Conservation (phyloP, 768 basidiomycete species). For the Scleroderma bovista region DNA sequence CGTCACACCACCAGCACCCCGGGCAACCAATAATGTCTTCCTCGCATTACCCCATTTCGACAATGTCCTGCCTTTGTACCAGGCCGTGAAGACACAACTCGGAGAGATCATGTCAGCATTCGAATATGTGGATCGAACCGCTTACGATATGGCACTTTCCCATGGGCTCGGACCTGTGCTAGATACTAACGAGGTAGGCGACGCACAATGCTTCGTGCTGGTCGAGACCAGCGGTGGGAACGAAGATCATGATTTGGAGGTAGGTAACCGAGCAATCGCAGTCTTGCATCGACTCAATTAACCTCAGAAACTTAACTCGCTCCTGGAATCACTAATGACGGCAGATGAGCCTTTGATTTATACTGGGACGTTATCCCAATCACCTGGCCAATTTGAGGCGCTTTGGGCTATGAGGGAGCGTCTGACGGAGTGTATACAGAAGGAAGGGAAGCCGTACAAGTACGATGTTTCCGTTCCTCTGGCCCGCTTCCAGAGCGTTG, state of each 20-base stretch:
- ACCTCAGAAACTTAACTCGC: constrained; percentile 74
- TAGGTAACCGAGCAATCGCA: constrained; percentile 28
- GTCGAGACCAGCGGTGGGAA: constrained; percentile 94
- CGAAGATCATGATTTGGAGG: constrained; percentile 91
- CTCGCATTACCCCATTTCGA: constrained; percentile 84
- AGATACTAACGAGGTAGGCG: constrained; percentile 64
- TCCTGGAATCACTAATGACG: constrained; percentile 75
- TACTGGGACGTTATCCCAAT: constrained; percentile 90
- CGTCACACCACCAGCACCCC: constrained; percentile 76
- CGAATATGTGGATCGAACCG: constrained; percentile 88
- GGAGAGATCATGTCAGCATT: constrained; percentile 97
- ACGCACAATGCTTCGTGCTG: constrained; percentile 84
- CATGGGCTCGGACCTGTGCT: constrained; percentile 79
- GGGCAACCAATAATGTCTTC: constrained; percentile 87
- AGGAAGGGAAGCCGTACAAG: constrained; percentile 94
- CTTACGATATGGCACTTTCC: constrained; percentile 78
- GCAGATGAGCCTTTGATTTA: constrained; percentile 72
- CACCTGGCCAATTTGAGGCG: constrained; percentile 80
- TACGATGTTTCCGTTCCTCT: constrained; percentile 93
- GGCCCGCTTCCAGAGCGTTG: constrained; percentile 78
- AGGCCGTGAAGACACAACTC: constrained; percentile 71
- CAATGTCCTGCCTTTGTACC: constrained; percentile 81
- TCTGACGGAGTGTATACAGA: constrained; percentile 86
- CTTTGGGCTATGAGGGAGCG: constrained; percentile 92
- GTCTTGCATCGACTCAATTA: constrained; percentile 4